These are phyloP conservation scores for Beauveria asiatica DNA, from an alignment of 2,329 filamentous ascomycete genomes.

Conservation along the genomic window DNA sequence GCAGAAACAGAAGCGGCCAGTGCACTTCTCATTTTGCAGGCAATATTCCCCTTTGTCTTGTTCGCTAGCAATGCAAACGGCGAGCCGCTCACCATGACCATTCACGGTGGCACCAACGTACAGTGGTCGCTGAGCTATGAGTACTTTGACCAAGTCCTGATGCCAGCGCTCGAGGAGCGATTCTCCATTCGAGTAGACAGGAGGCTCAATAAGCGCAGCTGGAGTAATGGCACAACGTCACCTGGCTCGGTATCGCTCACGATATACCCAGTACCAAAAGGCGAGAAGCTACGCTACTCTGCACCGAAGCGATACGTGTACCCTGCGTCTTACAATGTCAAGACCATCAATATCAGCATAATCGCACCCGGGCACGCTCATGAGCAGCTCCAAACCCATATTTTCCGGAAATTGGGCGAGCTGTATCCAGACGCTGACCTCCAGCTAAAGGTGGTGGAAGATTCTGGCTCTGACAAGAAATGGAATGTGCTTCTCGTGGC, in stretches of 20 bases:
- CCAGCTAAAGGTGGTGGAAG: conserved; percentile 38
- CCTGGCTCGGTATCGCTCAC: conserved; percentile 38
- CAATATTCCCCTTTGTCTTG: conserved; percentile 49
- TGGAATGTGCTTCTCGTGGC: conserved; percentile 52
- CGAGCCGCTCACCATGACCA: conserved; percentile 38
- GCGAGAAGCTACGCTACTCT: conserved; percentile 30
- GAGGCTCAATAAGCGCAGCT: conserved; percentile 38
- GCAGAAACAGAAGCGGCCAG: conserved; percentile 45
- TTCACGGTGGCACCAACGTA: conserved; percentile 53
- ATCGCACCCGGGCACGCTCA: conserved; percentile 39
- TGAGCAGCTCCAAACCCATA: conserved; percentile 28
- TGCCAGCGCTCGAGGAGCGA: conserved; percentile 42
- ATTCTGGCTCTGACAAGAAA: conserved; percentile 41
- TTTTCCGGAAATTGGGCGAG: conserved; percentile 31
- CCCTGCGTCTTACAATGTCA: conserved; percentile 28
- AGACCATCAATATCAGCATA: conserved; percentile 41
- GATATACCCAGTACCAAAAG: conserved; percentile 23
- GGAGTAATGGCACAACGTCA: conserved; percentile 36
- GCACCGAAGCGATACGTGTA: conserved; percentile 15
- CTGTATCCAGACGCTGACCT: conserved; percentile 37
- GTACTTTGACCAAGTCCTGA: conserved; percentile 53
- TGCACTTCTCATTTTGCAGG: conserved; percentile 50
- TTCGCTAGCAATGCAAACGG: conserved; percentile 39
- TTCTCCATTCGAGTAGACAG: conserved; percentile 42
- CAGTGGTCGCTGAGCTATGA: conserved; percentile 50